phyloP scores from a whole-genome alignment of 495 filamentous ascomycete genomes.

The Tuber indicum region DNA sequence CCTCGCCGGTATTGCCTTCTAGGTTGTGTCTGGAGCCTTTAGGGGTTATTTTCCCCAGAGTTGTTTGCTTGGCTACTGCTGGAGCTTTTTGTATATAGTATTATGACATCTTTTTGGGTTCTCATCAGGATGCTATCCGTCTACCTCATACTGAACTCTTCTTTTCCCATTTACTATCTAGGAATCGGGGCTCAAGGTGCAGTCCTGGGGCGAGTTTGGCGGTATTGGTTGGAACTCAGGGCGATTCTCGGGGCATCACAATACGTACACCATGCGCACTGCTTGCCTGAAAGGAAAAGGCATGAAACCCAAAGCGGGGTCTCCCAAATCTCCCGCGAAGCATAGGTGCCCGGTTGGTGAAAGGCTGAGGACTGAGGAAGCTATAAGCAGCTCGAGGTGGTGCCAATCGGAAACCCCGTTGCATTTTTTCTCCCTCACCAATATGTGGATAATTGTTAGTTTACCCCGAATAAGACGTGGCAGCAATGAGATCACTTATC shows the following conservation, averaged over 20 bases:
- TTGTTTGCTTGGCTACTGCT: background rate
- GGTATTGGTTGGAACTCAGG: background rate
- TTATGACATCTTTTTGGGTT: background rate
- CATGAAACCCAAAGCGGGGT: background rate
- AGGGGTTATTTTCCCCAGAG: no score
- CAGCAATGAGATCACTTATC: background rate
- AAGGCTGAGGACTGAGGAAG: background rate
- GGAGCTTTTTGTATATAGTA: background rate
- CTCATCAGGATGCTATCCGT: background rate
- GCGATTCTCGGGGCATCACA: background rate
- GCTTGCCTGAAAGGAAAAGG: background rate
- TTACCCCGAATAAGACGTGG: background rate
- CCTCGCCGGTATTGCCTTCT: background rate
- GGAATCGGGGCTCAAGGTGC: background rate
- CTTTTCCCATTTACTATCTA: background rate
- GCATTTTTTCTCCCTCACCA: background rate
- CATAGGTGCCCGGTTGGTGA: background rate
- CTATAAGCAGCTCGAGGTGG: background rate
- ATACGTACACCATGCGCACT: background rate
- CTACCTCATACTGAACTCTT: background rate
- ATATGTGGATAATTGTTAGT: background rate
- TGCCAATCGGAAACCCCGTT: background rate
- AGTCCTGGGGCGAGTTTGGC: background rate
- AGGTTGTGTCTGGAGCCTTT: background rate
- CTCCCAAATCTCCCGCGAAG: background rate